Base-by-base conservation (phyloP, 306 rosid genomes). In the Ceratonia siliqua region DNA sequence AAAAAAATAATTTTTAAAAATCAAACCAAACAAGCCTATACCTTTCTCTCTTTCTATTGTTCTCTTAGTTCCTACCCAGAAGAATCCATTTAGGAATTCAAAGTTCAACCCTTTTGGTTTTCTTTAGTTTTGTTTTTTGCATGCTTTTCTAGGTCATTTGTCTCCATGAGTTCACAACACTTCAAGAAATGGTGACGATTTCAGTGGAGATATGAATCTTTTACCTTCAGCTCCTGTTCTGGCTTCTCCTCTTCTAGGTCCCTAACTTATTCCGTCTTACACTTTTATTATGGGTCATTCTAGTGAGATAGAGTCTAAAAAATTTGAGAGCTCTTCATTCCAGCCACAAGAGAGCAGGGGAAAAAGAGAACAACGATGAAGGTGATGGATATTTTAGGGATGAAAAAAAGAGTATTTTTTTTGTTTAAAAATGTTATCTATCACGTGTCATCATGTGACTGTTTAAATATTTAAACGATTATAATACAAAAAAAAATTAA, bases 131-230 rank as follows among this genome's bases (percentile, higher is more conserved):
- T 3, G 5, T 13, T 18, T 32, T 22, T 41, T 2, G 15, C 43
- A 1, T 9, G 21, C 17, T 63, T 71, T 50, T 52, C 76, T 65
- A 52, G 52, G 28, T 25, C 36, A 25, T 49, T 30, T 5, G 20
- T 76, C 61, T 22, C 62, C 32, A 87, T 84, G 91, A 82, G 65
- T 75, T 81, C 77, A 55, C 84, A 32, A 10, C 75, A 14, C 39
- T 66, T 70, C 20, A 71, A 8, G 25, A 54, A 24, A 43, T 38
- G 48, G 61, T 20, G 22, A 32, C 21, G 55, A 68, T 68, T 68
- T 75, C 35, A 49, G 5, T 36, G 74, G 71, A 46, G 67, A 73
- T 39, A 39, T 78, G 36, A 78, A 48, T 58, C 42, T 52, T 66
- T 22, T 66, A 43, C 74, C 76, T 14, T 45, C 73, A 2, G 33